phyloP scores from a whole-genome alignment of 331 rosid genomes.

The Stylosanthes scabra region DNA sequence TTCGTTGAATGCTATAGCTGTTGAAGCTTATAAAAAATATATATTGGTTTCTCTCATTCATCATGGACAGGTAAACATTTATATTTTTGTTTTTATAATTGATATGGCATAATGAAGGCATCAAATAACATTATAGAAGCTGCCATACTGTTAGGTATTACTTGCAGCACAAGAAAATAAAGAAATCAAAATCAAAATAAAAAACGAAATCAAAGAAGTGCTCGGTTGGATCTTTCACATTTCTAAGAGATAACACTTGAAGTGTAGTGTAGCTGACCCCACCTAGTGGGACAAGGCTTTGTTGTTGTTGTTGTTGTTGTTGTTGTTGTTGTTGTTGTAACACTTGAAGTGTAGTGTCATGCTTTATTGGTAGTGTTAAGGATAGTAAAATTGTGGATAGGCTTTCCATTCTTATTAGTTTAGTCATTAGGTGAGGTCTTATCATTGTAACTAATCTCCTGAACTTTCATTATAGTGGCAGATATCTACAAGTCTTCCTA shows the following conservation, averaged over 20 bases:
- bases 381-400: not conserved
- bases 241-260: not conserved
- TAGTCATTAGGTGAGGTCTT: not conserved
- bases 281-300: no score
- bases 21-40: constrained; percentile 93
- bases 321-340: no score
- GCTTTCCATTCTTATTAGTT: not conserved
- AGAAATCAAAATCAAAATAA: not conserved
- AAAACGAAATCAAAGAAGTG: not conserved
- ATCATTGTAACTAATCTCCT: not conserved
- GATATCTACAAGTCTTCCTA: constrained; percentile 70
- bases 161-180: not conserved
- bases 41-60: constrained; percentile 86
- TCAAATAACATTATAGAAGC: not conserved
- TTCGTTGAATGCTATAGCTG: constrained; percentile 72
- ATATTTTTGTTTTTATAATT: not conserved
- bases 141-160: not conserved
- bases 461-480: constrained; percentile 44
- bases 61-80: constrained; percentile 75
- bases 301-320: no score
- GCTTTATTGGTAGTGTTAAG: not conserved
- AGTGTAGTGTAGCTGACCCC: not conserved
- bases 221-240: not conserved
- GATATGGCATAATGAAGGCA: constrained; percentile 28
- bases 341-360: not conserved